Evolutionary conservation across 2,329 filamentous ascomycete genomes (phyloP).

Genomic region (Sporothrix inflata): DNA sequence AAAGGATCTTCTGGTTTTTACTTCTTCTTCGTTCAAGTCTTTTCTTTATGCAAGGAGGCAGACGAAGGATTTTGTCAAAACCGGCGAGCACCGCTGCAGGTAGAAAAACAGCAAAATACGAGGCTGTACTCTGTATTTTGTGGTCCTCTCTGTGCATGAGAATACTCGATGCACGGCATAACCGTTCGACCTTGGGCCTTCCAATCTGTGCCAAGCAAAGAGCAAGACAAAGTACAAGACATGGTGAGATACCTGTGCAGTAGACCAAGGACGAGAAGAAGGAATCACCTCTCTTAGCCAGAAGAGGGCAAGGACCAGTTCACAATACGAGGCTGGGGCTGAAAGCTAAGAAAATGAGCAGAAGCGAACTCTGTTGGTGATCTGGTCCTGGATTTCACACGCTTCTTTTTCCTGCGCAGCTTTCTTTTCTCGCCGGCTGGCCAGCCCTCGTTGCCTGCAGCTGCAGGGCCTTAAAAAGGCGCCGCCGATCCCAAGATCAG

Average conservation of each 20-base stretch:
- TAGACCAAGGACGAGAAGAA: not conserved
- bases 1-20: not conserved
- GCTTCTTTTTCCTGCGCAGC: too few relatives aligned
- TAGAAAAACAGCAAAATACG: not conserved
- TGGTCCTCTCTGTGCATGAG: not conserved
- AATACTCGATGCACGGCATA: not conserved
- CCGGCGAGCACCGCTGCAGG: not conserved
- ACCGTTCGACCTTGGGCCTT: not conserved
- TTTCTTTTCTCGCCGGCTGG: not conserved
- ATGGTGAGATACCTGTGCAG: not conserved
- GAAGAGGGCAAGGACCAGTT: conserved; percentile 11
- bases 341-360: not conserved
- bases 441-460: not conserved
- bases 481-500: not conserved
- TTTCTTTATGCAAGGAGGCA: not conserved
- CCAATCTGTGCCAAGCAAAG: not conserved
- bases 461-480: not conserved
- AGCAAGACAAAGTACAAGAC: not conserved
- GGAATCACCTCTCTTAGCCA: not conserved
- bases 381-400: not conserved
- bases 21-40: not conserved
- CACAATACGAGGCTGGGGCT: conserved; percentile 26
- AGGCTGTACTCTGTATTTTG: not conserved
- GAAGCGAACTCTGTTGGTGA: not conserved
- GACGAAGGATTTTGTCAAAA: not conserved